Percentiles rank a stretch among this genome's conserved stretches.
phyloP scores from a whole-genome alignment of 2,329 filamentous ascomycete genomes.

The Trichoderma breve region DNA sequence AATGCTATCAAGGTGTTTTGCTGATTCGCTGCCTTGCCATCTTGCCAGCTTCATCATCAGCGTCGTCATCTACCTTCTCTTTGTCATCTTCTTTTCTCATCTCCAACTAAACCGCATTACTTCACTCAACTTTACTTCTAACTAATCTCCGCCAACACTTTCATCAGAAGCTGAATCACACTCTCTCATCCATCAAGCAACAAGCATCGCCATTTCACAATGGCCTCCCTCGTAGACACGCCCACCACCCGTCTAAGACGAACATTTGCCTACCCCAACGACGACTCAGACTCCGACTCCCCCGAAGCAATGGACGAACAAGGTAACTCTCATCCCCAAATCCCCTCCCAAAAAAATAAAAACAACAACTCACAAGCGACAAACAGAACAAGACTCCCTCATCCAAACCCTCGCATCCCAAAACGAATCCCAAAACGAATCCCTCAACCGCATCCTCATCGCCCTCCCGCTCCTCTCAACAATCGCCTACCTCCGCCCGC shows the following conservation, averaged over 20 bases:
- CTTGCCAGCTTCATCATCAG: neutral
- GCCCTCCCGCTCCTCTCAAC: slow-evolving; percentile 56
- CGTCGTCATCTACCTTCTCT: neutral
- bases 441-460: slow-evolving; percentile 59
- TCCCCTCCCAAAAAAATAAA: neutral
- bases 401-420: slow-evolving; percentile 54
- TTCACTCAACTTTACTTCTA: neutral
- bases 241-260: slow-evolving; percentile 64
- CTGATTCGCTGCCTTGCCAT: neutral
- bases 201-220: slow-evolving; percentile 15
- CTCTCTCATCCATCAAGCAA: neutral
- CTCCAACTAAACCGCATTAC: neutral
- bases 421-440: slow-evolving; percentile 57
- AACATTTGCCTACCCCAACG: slow-evolving; percentile 74
- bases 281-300: slow-evolving; percentile 47
- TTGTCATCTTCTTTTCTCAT: neutral
- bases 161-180: too few species aligned
- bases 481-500: slow-evolving; percentile 50
- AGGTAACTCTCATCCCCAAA: slow-evolving; percentile 44
- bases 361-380: neutral
- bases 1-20: slow-evolving; percentile 1
- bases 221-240: slow-evolving; percentile 25
- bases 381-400: slow-evolving; percentile 61
- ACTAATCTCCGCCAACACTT: neutral
- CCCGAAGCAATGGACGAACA: slow-evolving; percentile 72